Evolutionary conservation across 1,284 basidiomycete species (phyloP).

Genomic region (Leccinum pseudoinsigne): DNA sequence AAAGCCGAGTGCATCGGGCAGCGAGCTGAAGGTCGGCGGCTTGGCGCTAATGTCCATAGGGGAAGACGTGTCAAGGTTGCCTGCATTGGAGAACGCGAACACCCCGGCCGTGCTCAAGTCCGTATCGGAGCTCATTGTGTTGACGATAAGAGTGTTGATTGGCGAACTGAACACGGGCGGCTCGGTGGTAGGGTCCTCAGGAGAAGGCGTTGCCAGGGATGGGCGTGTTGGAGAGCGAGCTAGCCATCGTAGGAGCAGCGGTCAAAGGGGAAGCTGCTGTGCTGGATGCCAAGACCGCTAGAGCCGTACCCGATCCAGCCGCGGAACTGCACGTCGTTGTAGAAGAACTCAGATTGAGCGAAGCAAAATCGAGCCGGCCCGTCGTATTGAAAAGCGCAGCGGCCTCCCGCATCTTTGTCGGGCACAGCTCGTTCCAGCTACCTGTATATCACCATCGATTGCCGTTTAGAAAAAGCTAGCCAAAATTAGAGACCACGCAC

Average conservation of each 20-base stretch:
- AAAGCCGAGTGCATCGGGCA: conserved; percentile 1
- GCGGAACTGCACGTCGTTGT: background rate
- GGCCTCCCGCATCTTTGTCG: conserved; percentile 18
- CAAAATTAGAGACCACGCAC: conserved; percentile 15
- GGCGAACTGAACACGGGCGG: conserved; percentile 1
- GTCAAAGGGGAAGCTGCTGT: background rate
- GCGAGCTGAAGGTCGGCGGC: background rate
- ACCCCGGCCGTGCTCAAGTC: conserved; percentile 14
- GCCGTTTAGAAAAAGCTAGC: background rate
- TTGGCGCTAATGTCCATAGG: background rate
- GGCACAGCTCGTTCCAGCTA: conserved; percentile 24
- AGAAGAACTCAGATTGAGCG: conserved; percentile 8
- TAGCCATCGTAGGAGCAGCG: background rate
- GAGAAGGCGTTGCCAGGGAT: background rate
- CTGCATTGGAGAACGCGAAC: background rate
- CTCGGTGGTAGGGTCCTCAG: background rate
- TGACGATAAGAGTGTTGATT: background rate
- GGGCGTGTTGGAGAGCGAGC: background rate
- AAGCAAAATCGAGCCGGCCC: conserved; percentile 20
- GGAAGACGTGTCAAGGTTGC: background rate
- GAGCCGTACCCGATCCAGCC: background rate
- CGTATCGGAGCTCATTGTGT: conserved; percentile 6
- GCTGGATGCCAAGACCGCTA: background rate
- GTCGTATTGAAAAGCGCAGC: conserved; percentile 17
- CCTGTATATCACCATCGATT: conserved; percentile 7